phyloP scores from a whole-genome alignment of 306 rosid species.

The Cicer judaicum region DNA sequence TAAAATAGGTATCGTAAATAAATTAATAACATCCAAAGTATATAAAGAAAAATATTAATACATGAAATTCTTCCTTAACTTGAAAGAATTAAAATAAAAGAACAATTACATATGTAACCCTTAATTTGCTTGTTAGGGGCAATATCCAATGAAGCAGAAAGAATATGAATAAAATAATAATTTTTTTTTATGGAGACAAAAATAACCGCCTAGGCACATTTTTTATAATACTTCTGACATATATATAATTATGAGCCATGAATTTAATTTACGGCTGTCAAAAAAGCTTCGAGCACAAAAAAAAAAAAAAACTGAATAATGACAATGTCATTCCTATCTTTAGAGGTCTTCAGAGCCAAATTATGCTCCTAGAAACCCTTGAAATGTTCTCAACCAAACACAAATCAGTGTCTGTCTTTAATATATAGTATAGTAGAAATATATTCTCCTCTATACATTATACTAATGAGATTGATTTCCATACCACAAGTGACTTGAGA shows the following conservation, averaged over 20 bases:
- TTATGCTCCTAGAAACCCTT: constrained; percentile 55
- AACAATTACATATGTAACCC: constrained; percentile 30
- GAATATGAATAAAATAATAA: constrained; percentile 35
- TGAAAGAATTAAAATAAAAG: background rate
- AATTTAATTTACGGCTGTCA: constrained; percentile 54
- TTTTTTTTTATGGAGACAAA: background rate
- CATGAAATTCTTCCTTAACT: constrained; percentile 10
- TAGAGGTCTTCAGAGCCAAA: constrained; percentile 49
- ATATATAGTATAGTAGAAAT: constrained; percentile 43
- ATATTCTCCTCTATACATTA: constrained; percentile 52
- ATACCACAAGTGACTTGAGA: constrained; percentile 73
- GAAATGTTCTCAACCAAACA: constrained; percentile 45
- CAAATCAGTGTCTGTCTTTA: constrained; percentile 31
- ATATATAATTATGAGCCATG: constrained; percentile 17
- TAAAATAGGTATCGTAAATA: constrained; percentile 17
- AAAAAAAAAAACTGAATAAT: constrained; percentile 41
- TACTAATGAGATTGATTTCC: constrained; percentile 65
- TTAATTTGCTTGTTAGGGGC: background rate
- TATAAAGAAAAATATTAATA: constrained; percentile 2
- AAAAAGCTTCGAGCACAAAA: constrained; percentile 40
- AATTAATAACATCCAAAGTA: constrained; percentile 25
- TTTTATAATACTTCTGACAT: background rate
- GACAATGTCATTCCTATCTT: constrained; percentile 38
- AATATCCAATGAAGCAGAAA: constrained; percentile 37
- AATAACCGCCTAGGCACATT: constrained; percentile 19